These are phyloP conservation scores for Marchantia polymorpha DNA, from an alignment of 225 moss, liverwort and hornwort genomes.

Conservation along the genomic window DNA sequence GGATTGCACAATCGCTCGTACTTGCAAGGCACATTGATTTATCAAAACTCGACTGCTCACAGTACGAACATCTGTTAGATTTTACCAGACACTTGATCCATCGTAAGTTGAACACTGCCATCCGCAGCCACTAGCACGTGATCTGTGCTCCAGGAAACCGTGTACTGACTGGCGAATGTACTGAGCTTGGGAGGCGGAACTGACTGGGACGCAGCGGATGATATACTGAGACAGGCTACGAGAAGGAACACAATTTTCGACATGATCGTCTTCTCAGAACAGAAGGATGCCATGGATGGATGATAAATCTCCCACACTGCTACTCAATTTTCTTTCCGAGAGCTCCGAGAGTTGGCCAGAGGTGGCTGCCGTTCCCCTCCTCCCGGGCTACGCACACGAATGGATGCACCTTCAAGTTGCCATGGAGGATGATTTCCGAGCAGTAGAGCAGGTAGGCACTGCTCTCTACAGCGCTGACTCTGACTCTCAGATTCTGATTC, in stretches of 20 bases:
- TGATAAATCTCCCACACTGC: too few relatives aligned
- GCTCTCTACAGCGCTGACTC: too few relatives aligned
- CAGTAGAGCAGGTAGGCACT: too few relatives aligned
- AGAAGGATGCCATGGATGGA: too few relatives aligned
- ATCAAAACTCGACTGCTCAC: not conserved
- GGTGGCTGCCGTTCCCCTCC: too few relatives aligned
- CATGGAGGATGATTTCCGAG: too few relatives aligned
- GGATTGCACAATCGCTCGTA: not conserved
- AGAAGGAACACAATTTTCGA: constrained; percentile 6
- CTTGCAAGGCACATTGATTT: not conserved
- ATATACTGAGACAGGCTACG: not conserved
- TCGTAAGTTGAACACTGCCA: constrained; percentile 13
- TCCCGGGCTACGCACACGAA: too few relatives aligned
- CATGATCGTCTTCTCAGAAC: not conserved
- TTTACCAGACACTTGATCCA: constrained; percentile 22
- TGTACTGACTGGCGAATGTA: constrained; percentile 13
- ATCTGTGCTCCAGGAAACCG: constrained; percentile 12
- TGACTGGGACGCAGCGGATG: not conserved
- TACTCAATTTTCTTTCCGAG: too few relatives aligned
- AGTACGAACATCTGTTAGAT: not conserved
- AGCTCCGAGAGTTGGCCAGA: too few relatives aligned
- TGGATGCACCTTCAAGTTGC: too few relatives aligned
- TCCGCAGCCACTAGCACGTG: not conserved
- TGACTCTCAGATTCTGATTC: too few relatives aligned
- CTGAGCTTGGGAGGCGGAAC: not conserved